phyloP scores from a whole-genome alignment of 768 basidiomycete genomes.

The Hirschioporus abietinus region DNA sequence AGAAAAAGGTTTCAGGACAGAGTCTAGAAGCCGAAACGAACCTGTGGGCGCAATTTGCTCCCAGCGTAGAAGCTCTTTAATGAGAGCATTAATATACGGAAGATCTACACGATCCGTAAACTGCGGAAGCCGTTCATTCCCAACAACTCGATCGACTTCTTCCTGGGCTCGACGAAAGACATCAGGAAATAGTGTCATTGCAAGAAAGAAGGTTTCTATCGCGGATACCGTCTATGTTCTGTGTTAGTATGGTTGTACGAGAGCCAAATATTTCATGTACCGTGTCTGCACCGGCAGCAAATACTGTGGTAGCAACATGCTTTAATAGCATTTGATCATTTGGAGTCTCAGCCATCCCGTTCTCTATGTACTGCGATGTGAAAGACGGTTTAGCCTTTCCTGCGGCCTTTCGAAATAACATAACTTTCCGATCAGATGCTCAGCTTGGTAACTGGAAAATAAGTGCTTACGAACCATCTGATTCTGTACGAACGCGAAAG shows the following conservation, averaged over 20 bases:
- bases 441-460: background rate
- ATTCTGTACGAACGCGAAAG: slow-evolving; percentile 5
- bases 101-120: slow-evolving; percentile 13
- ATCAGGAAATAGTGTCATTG: slow-evolving; percentile 16
- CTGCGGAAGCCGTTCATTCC: slow-evolving; percentile 12
- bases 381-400: background rate
- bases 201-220: slow-evolving; percentile 11
- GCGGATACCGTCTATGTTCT: slow-evolving; percentile 10
- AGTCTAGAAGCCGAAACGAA: slow-evolving; percentile 1
- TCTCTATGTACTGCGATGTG: background rate
- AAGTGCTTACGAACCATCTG: slow-evolving; percentile 3
- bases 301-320: background rate
- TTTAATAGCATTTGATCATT: background rate
- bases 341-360: background rate
- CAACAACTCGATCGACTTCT: slow-evolving; percentile 17
- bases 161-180: slow-evolving; percentile 14
- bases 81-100: slow-evolving; percentile 15
- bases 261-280: slow-evolving; percentile 2
- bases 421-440: background rate
- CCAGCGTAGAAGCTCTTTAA: slow-evolving; percentile 18
- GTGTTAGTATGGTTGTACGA: background rate
- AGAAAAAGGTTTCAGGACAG: background rate
- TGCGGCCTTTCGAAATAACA: background rate
- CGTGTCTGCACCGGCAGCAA: slow-evolving; percentile 12
- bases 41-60: slow-evolving; percentile 9